Evolutionary conservation across 768 basidiomycete species (phyloP).

Genomic region (Lanmaoa rubissima): DNA sequence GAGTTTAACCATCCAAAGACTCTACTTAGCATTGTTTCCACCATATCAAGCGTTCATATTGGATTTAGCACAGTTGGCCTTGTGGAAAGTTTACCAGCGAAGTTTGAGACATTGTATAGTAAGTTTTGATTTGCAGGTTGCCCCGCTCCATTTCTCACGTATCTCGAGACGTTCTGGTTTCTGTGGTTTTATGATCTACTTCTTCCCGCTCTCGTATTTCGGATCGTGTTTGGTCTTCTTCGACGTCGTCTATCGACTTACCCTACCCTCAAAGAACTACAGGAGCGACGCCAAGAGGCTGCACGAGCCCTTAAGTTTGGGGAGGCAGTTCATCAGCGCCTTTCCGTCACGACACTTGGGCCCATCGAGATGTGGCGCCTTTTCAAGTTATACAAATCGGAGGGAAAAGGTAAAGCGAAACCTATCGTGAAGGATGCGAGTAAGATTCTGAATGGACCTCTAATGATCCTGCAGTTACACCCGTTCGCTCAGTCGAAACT

Average conservation of each 20-base stretch:
- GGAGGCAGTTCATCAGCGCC: slow-evolving; percentile 43
- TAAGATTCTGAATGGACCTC: background rate
- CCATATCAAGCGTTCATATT: slow-evolving; percentile 46
- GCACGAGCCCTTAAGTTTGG: slow-evolving; percentile 52
- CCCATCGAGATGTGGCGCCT: slow-evolving; percentile 55
- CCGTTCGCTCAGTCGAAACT: slow-evolving; percentile 1
- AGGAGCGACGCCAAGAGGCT: slow-evolving; percentile 48
- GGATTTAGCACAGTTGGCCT: slow-evolving; percentile 43
- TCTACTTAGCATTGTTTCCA: slow-evolving; percentile 54
- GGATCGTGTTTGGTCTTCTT: slow-evolving; percentile 47
- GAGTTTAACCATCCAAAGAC: slow-evolving; percentile 48
- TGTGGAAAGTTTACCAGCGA: slow-evolving; percentile 49
- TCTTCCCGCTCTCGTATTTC: slow-evolving; percentile 48
- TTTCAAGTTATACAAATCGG: slow-evolving; percentile 42
- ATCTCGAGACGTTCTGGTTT: slow-evolving; percentile 55
- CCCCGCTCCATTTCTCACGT: slow-evolving; percentile 1
- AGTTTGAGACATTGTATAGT: slow-evolving; percentile 55
- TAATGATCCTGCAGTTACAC: background rate
- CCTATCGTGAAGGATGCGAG: slow-evolving; percentile 11
- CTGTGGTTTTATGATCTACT: slow-evolving; percentile 62
- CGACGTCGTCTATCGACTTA: slow-evolving; percentile 51
- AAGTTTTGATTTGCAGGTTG: slow-evolving; percentile 24
- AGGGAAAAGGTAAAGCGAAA: slow-evolving; percentile 35
- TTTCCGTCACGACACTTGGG: slow-evolving; percentile 48
- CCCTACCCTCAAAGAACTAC: slow-evolving; percentile 54